Evolutionary conservation across 495 filamentous ascomycete species (phyloP).

Genomic region (Aspergillus sclerotioniger): DNA sequence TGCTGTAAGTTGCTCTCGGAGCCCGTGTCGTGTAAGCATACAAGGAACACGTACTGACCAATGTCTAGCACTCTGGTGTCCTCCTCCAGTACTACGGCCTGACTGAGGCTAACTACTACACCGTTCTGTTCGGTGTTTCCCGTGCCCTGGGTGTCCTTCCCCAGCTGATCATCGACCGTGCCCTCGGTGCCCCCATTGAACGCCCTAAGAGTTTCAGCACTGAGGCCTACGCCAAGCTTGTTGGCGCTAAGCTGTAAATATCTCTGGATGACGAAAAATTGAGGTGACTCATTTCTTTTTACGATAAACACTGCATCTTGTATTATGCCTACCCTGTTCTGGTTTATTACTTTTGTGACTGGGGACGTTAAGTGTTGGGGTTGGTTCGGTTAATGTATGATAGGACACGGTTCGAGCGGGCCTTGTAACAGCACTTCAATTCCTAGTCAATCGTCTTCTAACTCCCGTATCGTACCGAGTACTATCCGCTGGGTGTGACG

Average conservation of each 20-base stretch:
- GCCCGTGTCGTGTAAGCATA: not conserved
- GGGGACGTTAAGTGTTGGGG: conserved; percentile 36
- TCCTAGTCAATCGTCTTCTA: conserved; percentile 21
- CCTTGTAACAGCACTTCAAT: conserved; percentile 46
- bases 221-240: conserved; percentile 92
- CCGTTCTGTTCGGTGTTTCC: conserved; percentile 97
- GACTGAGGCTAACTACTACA: conserved; percentile 99
- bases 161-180: conserved; percentile 99
- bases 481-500: not conserved
- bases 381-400: conserved; percentile 46
- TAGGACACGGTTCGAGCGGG: conserved; percentile 50
- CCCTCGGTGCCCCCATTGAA: conserved; percentile 69
- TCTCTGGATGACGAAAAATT: conserved; percentile 14
- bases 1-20: conserved; percentile 49
- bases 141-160: conserved; percentile 96
- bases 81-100: conserved; percentile 99
- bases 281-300: conserved; percentile 11
- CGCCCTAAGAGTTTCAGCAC: conserved; percentile 97
- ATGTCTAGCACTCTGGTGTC: conserved; percentile 79
- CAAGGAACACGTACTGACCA: conserved; percentile 22
- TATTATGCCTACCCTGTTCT: conserved; percentile 21
- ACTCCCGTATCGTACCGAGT: not conserved
- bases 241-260: conserved; percentile 82
- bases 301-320: conserved; percentile 23
- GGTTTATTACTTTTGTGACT: conserved; percentile 30